Conservation (phyloP, 352 stramenopile species). For the Phytopythium helicoides region DNA sequence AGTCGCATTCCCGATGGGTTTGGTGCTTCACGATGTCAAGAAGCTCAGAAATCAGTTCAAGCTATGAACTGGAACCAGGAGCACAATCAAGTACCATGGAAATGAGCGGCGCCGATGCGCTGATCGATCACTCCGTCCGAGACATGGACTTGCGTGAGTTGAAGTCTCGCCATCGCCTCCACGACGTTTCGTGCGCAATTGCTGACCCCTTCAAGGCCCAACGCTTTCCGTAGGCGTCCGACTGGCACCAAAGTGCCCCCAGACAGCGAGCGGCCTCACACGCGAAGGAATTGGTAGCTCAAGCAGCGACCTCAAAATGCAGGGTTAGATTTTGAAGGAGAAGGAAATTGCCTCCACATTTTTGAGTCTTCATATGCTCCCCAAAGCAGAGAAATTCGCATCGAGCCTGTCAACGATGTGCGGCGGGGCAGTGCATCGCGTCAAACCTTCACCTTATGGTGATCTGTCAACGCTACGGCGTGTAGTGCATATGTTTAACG, state of each 20-base stretch:
- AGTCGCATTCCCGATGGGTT: neutral
- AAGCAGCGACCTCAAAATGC: too few species aligned
- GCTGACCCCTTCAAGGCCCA: neutral
- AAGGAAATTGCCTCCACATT: too few species aligned
- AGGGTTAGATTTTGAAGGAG: too few species aligned
- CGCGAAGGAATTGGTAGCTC: too few species aligned
- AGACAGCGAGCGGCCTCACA: neutral
- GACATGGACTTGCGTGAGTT: slow-evolving; percentile 1
- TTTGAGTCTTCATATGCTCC: too few species aligned
- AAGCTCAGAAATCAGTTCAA: neutral
- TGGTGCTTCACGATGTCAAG: too few species aligned
- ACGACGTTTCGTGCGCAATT: slow-evolving; percentile 2
- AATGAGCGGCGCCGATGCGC: neutral
- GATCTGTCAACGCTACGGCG: too few species aligned
- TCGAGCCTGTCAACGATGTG: too few species aligned
- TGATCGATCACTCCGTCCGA: neutral
- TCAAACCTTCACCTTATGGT: too few species aligned
- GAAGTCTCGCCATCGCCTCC: neutral
- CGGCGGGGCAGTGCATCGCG: too few species aligned
- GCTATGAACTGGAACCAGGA: neutral
- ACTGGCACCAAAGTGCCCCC: neutral
- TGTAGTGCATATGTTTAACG: too few species aligned
- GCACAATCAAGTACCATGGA: neutral
- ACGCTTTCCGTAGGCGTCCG: neutral
- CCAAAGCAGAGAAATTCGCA: too few species aligned